Evolutionary conservation across 2,329 filamentous ascomycete species (phyloP), one percentile per base, ranked within the genome.

Genomic region (Cytospora paraplurivora): DNA sequence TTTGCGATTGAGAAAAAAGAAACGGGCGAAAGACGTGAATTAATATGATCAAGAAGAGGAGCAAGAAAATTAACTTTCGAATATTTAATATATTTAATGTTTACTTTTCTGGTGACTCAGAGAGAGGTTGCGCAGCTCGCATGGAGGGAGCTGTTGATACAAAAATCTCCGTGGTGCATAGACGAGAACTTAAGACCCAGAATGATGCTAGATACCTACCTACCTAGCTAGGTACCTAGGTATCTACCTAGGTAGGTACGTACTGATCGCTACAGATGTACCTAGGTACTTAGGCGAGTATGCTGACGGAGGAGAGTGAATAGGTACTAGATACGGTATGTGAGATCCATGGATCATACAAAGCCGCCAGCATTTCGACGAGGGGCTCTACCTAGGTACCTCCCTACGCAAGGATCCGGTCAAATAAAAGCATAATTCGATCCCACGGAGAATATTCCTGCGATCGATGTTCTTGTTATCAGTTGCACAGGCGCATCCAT

Each of bases 31-130:
- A 63, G 56, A 15, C 34, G n/a, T 35, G 27, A 10, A 54, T 8
- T 15, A 12, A 35, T 15, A 21, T 32, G 32, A 52, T n/a, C 53
- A 50, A 58, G 34, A 27, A 54, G 54, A 54, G 38, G 34, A 27
- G 34, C 38, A 49, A 59, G 12, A 57, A n/a, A 21, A 13, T 34
- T 15, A 8, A 15, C 49, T 54, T 54, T 49, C 57, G n/a, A 17
- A 47, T 17, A 41, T 47, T 17, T 1, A 38, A 37, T 32, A 47
- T 17, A 41, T 47, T 17, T 1, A 38, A 37, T 32, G 27, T 27
- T 27, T 27, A 27, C 34, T 32, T 21, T 61, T 47, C 17, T 51
- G 59, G 63, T 65, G 63, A 65, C 59, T 65, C 63, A 65, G 63
- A 62, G 27, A 27, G 27, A 55, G 52, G 15, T 41, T 13, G 38